Conservation (phyloP, 805 yeast genomes). For the Pichia nakasei region DNA sequence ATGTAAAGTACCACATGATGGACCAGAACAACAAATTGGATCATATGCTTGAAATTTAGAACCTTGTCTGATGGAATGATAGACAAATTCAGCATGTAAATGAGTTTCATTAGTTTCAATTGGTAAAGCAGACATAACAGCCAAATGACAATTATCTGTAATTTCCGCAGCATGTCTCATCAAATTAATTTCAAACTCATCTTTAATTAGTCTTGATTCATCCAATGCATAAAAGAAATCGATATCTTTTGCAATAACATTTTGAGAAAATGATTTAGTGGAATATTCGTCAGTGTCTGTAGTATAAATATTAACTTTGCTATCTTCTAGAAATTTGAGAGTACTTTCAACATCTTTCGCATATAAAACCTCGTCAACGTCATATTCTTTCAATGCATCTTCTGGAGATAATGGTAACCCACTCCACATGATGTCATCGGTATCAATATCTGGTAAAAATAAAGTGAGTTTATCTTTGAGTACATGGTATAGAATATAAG, state of each 20-base stretch:
- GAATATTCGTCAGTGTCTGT: slow-evolving; percentile 47
- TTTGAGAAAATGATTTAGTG: slow-evolving; percentile 24
- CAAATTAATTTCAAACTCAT: slow-evolving; percentile 65
- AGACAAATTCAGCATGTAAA: slow-evolving; percentile 90
- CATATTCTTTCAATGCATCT: slow-evolving; percentile 57
- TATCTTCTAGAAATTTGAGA: slow-evolving; percentile 23
- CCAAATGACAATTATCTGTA: slow-evolving; percentile 80
- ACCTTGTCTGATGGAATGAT: slow-evolving; percentile 91
- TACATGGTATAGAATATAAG: slow-evolving; percentile 54
- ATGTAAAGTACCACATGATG: slow-evolving; percentile 84
- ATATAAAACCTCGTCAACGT: slow-evolving; percentile 76
- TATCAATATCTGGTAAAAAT: slow-evolving; percentile 75
- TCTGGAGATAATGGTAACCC: slow-evolving; percentile 70
- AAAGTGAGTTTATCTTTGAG: slow-evolving; percentile 49
- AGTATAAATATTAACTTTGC: slow-evolving; percentile 33
- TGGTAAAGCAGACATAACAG: slow-evolving; percentile 89
- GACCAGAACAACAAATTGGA: slow-evolving; percentile 93
- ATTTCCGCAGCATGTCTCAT: slow-evolving; percentile 76
- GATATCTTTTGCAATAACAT: slow-evolving; percentile 35
- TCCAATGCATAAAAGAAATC: slow-evolving; percentile 68
- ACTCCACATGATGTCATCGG: slow-evolving; percentile 94
- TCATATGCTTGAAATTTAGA: slow-evolving; percentile 84
- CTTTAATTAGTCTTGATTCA: slow-evolving; percentile 81
- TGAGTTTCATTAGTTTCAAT: slow-evolving; percentile 84
- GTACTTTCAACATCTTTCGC: slow-evolving; percentile 38